Conservation (phyloP, 768 basidiomycete species). For the Hemileccinum impolitum region DNA sequence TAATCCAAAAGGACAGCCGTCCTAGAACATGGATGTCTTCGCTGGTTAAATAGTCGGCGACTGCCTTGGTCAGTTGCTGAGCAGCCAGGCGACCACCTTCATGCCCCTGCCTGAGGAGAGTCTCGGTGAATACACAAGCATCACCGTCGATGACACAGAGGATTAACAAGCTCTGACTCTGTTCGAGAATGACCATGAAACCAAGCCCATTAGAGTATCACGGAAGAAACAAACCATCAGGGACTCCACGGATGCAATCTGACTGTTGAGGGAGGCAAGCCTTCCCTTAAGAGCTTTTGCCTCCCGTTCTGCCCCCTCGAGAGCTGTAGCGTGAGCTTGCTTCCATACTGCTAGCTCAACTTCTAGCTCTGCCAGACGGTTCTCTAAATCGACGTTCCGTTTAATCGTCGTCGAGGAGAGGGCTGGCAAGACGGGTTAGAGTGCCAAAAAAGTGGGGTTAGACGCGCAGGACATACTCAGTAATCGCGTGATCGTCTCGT, state of each 20-base stretch:
- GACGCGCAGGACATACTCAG: constrained; percentile 42
- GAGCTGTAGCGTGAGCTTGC: constrained; percentile 59
- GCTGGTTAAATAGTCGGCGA: constrained; percentile 63
- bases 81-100: constrained; percentile 61
- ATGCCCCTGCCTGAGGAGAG: constrained; percentile 59
- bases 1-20: constrained; percentile 72
- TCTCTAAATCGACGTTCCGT: constrained; percentile 61
- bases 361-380: constrained; percentile 63
- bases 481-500: constrained; percentile 60
- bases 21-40: constrained; percentile 61
- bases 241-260: constrained; percentile 56
- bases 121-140: constrained; percentile 59
- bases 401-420: constrained; percentile 63
- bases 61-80: constrained; percentile 61
- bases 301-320: constrained; percentile 63
- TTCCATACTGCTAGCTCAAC: constrained; percentile 69
- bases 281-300: constrained; percentile 66
- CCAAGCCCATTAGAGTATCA: background rate
- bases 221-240: constrained; percentile 36
- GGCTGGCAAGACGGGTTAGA: constrained; percentile 37
- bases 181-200: constrained; percentile 11
- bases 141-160: constrained; percentile 76
- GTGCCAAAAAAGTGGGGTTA: background rate
- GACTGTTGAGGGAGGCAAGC: constrained; percentile 59
- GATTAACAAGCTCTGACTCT: constrained; percentile 67